Percentiles rank a stretch among this genome's conserved stretches.
phyloP scores from a whole-genome alignment of 768 basidiomycete species.

The Termitomyces sp. region DNA sequence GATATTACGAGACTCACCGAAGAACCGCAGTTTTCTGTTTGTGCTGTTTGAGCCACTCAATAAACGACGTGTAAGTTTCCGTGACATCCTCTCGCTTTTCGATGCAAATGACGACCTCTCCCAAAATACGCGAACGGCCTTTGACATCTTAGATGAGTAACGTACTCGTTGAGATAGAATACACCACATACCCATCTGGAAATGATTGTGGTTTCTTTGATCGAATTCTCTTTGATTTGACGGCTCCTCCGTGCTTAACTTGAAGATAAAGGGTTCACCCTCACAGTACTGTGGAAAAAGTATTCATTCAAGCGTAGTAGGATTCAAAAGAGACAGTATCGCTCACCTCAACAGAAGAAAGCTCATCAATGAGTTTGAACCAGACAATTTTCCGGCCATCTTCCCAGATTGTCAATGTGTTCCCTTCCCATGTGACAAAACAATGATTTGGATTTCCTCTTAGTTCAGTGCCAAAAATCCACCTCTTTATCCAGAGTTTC shows the following conservation, averaged over 20 bases:
- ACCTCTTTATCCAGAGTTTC: constrained; percentile 4
- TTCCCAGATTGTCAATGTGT: background rate
- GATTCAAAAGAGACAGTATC: background rate
- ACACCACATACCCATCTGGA: constrained; percentile 9
- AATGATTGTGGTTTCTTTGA: constrained; percentile 2
- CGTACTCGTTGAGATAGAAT: background rate
- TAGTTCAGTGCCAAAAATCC: background rate
- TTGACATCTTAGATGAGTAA: background rate
- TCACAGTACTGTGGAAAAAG: background rate
- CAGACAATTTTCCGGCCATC: background rate
- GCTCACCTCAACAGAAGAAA: background rate
- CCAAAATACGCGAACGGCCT: constrained; percentile 14
- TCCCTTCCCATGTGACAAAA: constrained; percentile 1
- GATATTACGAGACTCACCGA: constrained; percentile 2
- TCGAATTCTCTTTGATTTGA: background rate
- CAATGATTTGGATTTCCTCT: background rate
- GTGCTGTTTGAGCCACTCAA: constrained; percentile 12
- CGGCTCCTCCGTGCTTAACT: background rate
- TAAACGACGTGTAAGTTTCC: constrained; percentile 1
- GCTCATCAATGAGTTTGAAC: constrained; percentile 1
- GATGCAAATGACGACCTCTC: constrained; percentile 21
- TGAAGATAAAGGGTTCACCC: background rate
- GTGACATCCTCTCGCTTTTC: constrained; percentile 5
- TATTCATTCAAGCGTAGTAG: background rate
- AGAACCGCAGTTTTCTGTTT: background rate